A percentile compares a stretch with the other conserved stretches of the same genome.
Evolutionary conservation across 495 filamentous ascomycete species (phyloP).

Genomic region (Hypoxylon rickii): DNA sequence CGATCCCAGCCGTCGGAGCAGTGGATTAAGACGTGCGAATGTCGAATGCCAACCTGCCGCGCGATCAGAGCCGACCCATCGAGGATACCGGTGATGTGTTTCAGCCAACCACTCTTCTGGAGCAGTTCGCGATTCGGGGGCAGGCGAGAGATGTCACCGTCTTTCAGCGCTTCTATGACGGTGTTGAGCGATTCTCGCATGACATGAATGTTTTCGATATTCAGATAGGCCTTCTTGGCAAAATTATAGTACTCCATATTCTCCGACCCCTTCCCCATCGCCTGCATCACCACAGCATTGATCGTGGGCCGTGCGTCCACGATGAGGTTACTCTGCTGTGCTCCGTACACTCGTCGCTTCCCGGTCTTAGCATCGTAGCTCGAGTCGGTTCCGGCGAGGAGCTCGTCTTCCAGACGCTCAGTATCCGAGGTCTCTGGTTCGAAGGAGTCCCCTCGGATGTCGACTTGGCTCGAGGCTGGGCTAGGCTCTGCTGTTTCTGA

Average conservation of each 20-base stretch:
- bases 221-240: slow-evolving; percentile 90
- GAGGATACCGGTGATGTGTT: slow-evolving; percentile 83
- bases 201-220: slow-evolving; percentile 98
- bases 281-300: slow-evolving; percentile 96
- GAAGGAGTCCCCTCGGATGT: slow-evolving; percentile 46
- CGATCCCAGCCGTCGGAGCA: slow-evolving; percentile 99
- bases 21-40: slow-evolving; percentile 94
- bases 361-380: slow-evolving; percentile 51
- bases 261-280: slow-evolving; percentile 89
- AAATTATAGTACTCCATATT: slow-evolving; percentile 98
- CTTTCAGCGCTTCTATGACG: slow-evolving; percentile 88
- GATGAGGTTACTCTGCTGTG: slow-evolving; percentile 92
- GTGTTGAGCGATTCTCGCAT: slow-evolving; percentile 93
- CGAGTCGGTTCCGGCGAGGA: slow-evolving; percentile 56
- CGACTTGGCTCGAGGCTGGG: slow-evolving; percentile 63
- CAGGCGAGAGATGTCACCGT: slow-evolving; percentile 84
- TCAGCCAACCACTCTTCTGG: slow-evolving; percentile 85
- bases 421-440: slow-evolving; percentile 52
- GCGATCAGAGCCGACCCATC: slow-evolving; percentile 86
- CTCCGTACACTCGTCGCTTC: slow-evolving; percentile 77
- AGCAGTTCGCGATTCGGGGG: slow-evolving; percentile 83
- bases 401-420: slow-evolving; percentile 75
- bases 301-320: slow-evolving; percentile 95
- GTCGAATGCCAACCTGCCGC: slow-evolving; percentile 84
- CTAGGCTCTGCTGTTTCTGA: slow-evolving; percentile 49